phyloP scores from a whole-genome alignment of 2,329 filamentous ascomycete genomes.

The Colletotrichum melonis region DNA sequence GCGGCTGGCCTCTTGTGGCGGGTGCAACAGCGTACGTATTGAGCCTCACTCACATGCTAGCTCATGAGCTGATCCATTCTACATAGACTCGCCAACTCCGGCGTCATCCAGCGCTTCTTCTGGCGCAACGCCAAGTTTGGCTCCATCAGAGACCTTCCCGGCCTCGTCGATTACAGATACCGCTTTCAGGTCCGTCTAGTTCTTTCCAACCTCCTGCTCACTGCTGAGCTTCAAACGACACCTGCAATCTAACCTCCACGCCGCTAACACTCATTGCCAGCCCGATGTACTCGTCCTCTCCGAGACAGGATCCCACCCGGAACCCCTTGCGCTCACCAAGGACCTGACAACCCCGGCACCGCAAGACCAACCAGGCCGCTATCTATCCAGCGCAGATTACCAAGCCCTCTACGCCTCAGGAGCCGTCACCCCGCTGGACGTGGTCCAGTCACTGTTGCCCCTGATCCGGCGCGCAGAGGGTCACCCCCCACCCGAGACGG shows the following conservation, averaged over 20 bases:
- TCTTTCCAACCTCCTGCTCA: background rate
- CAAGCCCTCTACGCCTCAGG: constrained; percentile 79
- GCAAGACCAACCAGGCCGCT: constrained; percentile 58
- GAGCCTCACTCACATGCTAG: background rate
- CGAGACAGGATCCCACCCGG: constrained; percentile 43
- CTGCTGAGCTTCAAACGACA: too few species aligned
- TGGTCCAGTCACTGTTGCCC: constrained; percentile 77
- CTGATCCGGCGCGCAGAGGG: constrained; percentile 70
- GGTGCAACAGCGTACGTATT: constrained; percentile 69
- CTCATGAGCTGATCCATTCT: background rate
- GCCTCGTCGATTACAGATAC: constrained; percentile 56
- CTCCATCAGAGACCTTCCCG: constrained; percentile 57
- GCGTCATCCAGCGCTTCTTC: constrained; percentile 70
- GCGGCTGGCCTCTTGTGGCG: constrained; percentile 72
- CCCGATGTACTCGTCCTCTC: constrained; percentile 66
- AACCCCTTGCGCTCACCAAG: constrained; percentile 43
- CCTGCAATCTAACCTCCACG: too few species aligned
- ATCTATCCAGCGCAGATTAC: constrained; percentile 81
- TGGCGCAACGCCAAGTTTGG: constrained; percentile 76
- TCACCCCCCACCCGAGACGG: constrained; percentile 30
- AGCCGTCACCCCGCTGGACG: constrained; percentile 75
- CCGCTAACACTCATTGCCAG: constrained; percentile 45
- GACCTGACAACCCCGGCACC: constrained; percentile 53
- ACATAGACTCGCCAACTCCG: constrained; percentile 68
- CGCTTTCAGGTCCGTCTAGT: constrained; percentile 59